Base-by-base conservation (phyloP, 108 stramenopile species). In the Conticribra guillardii region DNA sequence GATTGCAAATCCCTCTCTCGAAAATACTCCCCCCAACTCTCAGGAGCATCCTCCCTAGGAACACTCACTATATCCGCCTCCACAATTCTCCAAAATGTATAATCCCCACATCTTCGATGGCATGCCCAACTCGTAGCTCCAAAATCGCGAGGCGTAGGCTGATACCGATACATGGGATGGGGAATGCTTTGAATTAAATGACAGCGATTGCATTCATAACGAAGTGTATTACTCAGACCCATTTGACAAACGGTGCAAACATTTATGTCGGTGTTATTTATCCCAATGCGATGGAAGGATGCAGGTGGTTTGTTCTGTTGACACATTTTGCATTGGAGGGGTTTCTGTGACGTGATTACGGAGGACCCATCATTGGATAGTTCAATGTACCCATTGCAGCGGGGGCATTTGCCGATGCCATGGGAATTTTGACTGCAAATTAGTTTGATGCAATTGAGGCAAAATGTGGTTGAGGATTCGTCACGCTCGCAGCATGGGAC, bases 81-180 rank as follows among this genome's bases (percentile, higher is more conserved):
- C 3, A 26, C 14, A 18, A 76, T 76, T 4, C 67, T 55, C 74
- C 74, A 76, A 17, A 59, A 11, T 0, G 74, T 68, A 21, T 58
- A 76, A 24, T 58, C 41, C 37, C 37, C 48, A 19, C 74, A 54
- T 24, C 22, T 16, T 26, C 48, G 56, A 9, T 76, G 54, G 49
- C 74, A 76, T 4, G 74, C 66, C 74, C 74, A 76, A 1, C 37
- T 69, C 45, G 34, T 47, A 4, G 33, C 49, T 30, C 74, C 67
- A 68, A 69, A 76, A 18, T 49, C 37, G 3, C 15, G 23, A 26
- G 44, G 56, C 2, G 44, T 31, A 15, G 23, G 1, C 41, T 76
- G 74, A 49, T 76, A 76, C 28, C 51, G 67, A 41, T 65, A 76
- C 74, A 76, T 76, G 67, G 74, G 74, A 61, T 76, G 74, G 29